Evolutionary conservation across 371 early-diverging fungal genomes (phyloP), one percentile per base, ranked within the genome.

Genomic region (Lichtheimia ramosa): DNA sequence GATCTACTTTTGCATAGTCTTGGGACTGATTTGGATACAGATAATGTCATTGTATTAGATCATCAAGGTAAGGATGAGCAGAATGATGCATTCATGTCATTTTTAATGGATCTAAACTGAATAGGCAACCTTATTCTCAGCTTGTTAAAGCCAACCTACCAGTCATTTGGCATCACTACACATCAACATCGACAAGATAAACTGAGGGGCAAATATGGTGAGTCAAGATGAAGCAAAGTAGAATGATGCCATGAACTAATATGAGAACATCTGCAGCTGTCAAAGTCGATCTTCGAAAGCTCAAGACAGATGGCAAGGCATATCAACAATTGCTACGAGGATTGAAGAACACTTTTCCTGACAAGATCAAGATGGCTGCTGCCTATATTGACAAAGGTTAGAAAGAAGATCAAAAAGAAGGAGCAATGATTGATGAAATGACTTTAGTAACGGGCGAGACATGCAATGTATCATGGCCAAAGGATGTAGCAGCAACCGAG

Each of bases 251-350:
- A 12, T n/a, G 13, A 27, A 18, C 21, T 20, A 15, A 24, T 10
- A 28, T 57, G 12, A 15, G 23, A 39, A 42, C 10, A 34, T 34
- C 4, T 5, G 10, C 56, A 86, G 85, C 81, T 25, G 69, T 85
- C 5, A 52, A 65, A 52, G 62, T 87, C 16, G 74, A 85, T 63
- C 28, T 85, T 23, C 54, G 52, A 14, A 48, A 70, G 4, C 77
- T 87, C 63, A 56, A 65, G n/a, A 77, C 83, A 0, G 79, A 71
- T 3, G 80, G 75, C 40, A 82, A 82, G 23, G 63, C 59, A 5
- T 82, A 74, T 52, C 74, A 85, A 15, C 62, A 85, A 55, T 63
- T 83, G 40, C 73, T 79, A 58, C 83, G 81, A 82, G 83, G 84
- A 49, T 70, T 87, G 55, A 79, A 83, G 48, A 77, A 81, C 51